Conservation (phyloP, 2,329 filamentous ascomycete species). For the Bipolaris oryzae region DNA sequence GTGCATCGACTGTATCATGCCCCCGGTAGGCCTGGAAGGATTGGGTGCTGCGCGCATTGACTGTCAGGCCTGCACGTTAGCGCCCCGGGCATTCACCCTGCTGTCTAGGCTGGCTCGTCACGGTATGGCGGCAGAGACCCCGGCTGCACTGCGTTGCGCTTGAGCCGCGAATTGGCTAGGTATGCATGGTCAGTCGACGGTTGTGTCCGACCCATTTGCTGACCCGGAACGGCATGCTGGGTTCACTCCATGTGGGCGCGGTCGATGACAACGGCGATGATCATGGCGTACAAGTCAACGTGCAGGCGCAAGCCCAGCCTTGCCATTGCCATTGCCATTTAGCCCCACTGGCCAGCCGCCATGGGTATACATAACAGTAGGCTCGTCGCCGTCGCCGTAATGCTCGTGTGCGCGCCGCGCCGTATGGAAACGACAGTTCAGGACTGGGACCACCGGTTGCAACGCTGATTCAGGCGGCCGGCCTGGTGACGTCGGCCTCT, state of each 20-base stretch:
- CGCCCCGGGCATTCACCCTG: slow-evolving; percentile 35
- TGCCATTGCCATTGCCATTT: slow-evolving; percentile 9
- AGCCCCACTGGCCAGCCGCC: slow-evolving; percentile 2
- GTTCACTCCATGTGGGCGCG: slow-evolving; percentile 18
- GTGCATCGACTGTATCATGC: slow-evolving; percentile 43
- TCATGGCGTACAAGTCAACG: slow-evolving; percentile 11
- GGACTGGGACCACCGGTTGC: not conserved
- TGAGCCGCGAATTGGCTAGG: slow-evolving; percentile 41
- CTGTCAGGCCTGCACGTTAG: slow-evolving; percentile 33
- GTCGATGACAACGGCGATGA: slow-evolving; percentile 22
- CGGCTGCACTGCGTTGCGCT: slow-evolving; percentile 34
- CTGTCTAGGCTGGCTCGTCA: slow-evolving; percentile 20
- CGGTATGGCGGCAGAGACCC: slow-evolving; percentile 27
- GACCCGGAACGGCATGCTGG: slow-evolving; percentile 44
- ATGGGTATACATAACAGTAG: not conserved
- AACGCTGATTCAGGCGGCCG: slow-evolving; percentile 9
- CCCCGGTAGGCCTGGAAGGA: slow-evolving; percentile 36
- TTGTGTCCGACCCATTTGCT: slow-evolving; percentile 44
- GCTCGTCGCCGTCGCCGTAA: not conserved
- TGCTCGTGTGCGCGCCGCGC: not conserved
- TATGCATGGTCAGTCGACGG: slow-evolving; percentile 33
- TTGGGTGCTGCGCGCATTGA: slow-evolving; percentile 27
- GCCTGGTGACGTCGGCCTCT: slow-evolving; percentile 9
- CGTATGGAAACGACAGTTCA: not conserved
- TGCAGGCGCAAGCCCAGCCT: slow-evolving; percentile 13